Evolutionary conservation across 371 early-diverging fungal species (phyloP), one percentile per base, ranked within the genome.

Genomic region (Parasitella parasitica): DNA sequence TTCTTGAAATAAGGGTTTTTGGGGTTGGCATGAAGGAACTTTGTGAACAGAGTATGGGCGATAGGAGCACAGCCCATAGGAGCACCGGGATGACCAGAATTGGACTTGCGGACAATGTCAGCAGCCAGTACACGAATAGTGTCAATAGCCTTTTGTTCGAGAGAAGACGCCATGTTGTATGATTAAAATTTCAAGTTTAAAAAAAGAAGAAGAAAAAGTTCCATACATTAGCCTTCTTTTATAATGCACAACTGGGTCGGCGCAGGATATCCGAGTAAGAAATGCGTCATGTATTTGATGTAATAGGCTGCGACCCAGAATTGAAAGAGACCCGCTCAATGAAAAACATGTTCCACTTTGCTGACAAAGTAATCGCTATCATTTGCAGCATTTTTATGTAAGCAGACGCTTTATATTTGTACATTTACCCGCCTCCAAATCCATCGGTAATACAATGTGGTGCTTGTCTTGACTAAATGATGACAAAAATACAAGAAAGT

Each of bases 81-180:
- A 24, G 98, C 96, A 66, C 99, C 99, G 52, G 99, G 99, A 78
- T 99, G 99, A 4, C 99, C 99, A 55, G 95, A 93, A 67, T 94
- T 91, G 63, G 98, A 93, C 69, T 89, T 90, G 66, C 91, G 88
- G 22, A 96, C 95, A 64, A 91, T 89, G 76, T 99, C 99, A 24
- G 96, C 95, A 46, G 97, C 90, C 13, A 99, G 79, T 20, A 83
- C 83, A 70, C 99, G 90, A 73, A 99, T 92, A 59, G 98, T 98
- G 77, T 97, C 89, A 77, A 98, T 86, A 32, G 61, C 32, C 53
- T 69, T 64, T 69, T 61, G 52, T 24, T 69, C 69, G 41, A 69
- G 50, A 51, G 32, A 22, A 22, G 52, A 43, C 51, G 39, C 61
- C 69, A 69, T 69, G 18, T 43, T 43, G 6, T 18, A 20, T 18